A percentile compares a stretch with the other conserved stretches of the same genome.
Evolutionary conservation across 2,329 filamentous ascomycete genomes (phyloP).

Genomic region (Verticillium isaacii): DNA sequence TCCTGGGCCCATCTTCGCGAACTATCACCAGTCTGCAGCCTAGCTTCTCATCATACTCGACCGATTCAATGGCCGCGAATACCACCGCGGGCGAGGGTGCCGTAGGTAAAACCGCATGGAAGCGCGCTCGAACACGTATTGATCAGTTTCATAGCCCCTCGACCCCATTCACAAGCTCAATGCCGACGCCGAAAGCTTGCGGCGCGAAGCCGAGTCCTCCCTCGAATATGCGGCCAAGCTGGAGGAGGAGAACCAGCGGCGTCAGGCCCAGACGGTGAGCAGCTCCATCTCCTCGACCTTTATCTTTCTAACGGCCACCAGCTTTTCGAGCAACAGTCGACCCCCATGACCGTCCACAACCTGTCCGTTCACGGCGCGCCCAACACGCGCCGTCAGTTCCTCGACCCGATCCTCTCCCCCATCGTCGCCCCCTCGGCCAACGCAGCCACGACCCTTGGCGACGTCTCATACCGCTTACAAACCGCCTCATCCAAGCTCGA

Average conservation of each 20-base stretch:
- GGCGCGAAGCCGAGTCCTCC: constrained; percentile 31
- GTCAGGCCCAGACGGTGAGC: constrained; percentile 31
- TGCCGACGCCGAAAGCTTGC: constrained; percentile 29
- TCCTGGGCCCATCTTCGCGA: neutral
- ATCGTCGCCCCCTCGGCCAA: constrained; percentile 65
- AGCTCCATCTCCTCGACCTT: too few relatives aligned
- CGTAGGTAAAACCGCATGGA: constrained; percentile 17
- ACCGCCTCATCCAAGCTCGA: constrained; percentile 69
- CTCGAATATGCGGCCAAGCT: constrained; percentile 29
- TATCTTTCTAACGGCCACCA: constrained; percentile 1
- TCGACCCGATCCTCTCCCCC: constrained; percentile 76
- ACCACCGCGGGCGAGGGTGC: constrained; percentile 21
- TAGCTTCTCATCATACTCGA: constrained; percentile 6
- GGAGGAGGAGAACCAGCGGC: constrained; percentile 33
- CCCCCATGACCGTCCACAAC: constrained; percentile 83
- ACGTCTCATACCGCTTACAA: constrained; percentile 70
- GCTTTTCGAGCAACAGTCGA: constrained; percentile 65
- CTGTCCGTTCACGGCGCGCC: constrained; percentile 78
- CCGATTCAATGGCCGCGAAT: constrained; percentile 27
- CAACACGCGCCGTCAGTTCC: constrained; percentile 78
- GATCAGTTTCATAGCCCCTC: constrained; percentile 22
- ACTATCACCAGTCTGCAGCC: constrained; percentile 7
- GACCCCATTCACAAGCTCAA: constrained; percentile 35
- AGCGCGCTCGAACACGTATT: neutral
- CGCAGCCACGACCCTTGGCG: constrained; percentile 69